These are phyloP conservation scores for Aspergillus tubingensis DNA, from an alignment of 2,329 filamentous ascomycete genomes.

Conservation along the genomic window DNA sequence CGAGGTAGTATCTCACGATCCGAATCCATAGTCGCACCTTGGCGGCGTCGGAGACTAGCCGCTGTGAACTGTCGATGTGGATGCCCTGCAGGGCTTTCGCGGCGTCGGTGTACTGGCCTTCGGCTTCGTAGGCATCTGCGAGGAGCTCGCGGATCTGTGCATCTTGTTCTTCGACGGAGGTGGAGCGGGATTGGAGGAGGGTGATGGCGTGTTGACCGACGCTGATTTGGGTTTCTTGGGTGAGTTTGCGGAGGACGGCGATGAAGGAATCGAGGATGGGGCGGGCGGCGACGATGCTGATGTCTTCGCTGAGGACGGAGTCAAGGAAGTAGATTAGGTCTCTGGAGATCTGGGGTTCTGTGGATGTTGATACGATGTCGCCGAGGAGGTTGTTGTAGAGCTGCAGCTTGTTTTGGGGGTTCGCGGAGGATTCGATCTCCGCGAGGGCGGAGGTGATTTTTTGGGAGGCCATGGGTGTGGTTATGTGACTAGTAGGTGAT, in stretches of 20 bases:
- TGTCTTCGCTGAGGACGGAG: slow-evolving; percentile 67
- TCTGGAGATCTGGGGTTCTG: slow-evolving; percentile 51
- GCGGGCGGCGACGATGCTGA: slow-evolving; percentile 76
- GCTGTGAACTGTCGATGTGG: slow-evolving; percentile 84
- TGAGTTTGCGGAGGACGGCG: slow-evolving; percentile 56
- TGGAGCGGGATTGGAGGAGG: slow-evolving; percentile 64
- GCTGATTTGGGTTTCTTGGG: slow-evolving; percentile 66
- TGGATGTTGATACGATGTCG: slow-evolving; percentile 52
- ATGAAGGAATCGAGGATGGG: slow-evolving; percentile 72
- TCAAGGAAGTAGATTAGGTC: slow-evolving; percentile 70
- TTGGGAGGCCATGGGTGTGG: slow-evolving; percentile 50
- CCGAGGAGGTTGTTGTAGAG: slow-evolving; percentile 61
- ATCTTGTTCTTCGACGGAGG: slow-evolving; percentile 83
- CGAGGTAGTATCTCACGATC: slow-evolving; percentile 90
- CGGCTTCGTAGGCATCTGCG: slow-evolving; percentile 77
- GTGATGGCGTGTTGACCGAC: slow-evolving; percentile 74
- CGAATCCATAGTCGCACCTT: slow-evolving; percentile 87
- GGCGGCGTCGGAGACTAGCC: slow-evolving; percentile 76
- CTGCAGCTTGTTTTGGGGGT: slow-evolving; percentile 54
- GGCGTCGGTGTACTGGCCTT: slow-evolving; percentile 77
- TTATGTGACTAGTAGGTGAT: background rate
- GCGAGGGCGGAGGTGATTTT: slow-evolving; percentile 52
- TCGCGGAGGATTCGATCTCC: slow-evolving; percentile 52
- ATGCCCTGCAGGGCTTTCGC: slow-evolving; percentile 80
- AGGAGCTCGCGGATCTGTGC: slow-evolving; percentile 76